A percentile compares a stretch with the other conserved stretches of the same genome.
Conservation (phyloP, 805 yeast genomes). For the Schizosaccharomyces octosporus region DNA sequence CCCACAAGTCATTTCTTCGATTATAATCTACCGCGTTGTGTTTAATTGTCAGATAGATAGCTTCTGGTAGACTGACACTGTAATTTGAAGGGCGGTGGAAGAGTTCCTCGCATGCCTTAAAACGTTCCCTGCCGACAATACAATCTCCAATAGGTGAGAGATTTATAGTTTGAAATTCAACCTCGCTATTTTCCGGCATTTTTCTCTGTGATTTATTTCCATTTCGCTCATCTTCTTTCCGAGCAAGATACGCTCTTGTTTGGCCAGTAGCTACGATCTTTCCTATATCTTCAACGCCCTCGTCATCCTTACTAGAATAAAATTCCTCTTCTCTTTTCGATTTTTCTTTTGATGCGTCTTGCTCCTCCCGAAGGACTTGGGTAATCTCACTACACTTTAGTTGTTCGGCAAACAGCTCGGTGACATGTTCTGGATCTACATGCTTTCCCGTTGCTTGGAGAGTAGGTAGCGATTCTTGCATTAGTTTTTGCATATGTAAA, state of each 20-base stretch:
- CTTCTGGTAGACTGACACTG: not conserved
- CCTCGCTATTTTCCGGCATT: not conserved
- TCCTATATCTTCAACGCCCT: not conserved
- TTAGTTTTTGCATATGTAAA: not conserved
- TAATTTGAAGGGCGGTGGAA: not conserved
- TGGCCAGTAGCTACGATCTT: slow-evolving; percentile 1
- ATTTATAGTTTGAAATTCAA: not conserved
- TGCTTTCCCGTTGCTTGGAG: not conserved
- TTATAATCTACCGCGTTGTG: not conserved
- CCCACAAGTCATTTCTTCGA: not conserved
- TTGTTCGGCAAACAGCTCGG: not conserved
- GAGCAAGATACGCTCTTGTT: slow-evolving; percentile 1
- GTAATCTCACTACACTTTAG: not conserved
- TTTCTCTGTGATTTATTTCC: not conserved
- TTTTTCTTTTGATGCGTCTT: not conserved
- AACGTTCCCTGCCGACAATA: not conserved
- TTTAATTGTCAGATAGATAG: not conserved
- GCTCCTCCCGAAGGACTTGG: not conserved
- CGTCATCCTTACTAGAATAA: not conserved
- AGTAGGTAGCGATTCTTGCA: not conserved
- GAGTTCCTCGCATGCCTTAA: not conserved
- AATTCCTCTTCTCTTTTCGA: not conserved
- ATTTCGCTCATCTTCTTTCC: not conserved
- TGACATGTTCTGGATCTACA: not conserved
- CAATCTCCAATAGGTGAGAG: not conserved